Evolutionary conservation across 2,329 filamentous ascomycete species (phyloP).

Genomic region (Xylariaceae sp.): DNA sequence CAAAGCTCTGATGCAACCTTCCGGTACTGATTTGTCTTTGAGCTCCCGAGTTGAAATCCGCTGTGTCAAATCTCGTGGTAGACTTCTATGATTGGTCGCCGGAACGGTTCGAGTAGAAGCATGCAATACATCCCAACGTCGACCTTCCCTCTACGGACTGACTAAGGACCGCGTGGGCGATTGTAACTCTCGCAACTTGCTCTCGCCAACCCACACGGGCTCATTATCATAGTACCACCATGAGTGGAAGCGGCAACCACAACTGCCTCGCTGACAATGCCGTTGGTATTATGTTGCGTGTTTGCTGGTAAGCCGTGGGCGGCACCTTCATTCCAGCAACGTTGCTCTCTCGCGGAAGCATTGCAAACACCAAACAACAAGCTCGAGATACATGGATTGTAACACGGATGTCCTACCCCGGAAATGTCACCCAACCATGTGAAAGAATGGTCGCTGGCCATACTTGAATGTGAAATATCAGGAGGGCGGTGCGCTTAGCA

Average conservation of each 20-base stretch:
- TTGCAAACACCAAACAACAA: no score
- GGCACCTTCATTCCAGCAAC: conserved; percentile 21
- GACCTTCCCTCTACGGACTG: conserved; percentile 28
- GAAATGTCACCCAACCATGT: neutral
- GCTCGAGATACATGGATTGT: conserved; percentile 8
- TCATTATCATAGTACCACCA: conserved; percentile 14
- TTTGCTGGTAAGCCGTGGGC: conserved; percentile 9
- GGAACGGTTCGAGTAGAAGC: neutral
- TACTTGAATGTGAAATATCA: no score
- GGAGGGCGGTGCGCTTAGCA: no score
- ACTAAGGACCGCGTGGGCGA: conserved; percentile 18
- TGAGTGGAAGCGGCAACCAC: neutral
- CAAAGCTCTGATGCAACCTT: no score
- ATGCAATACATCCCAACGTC: conserved; percentile 23
- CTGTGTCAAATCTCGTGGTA: no score
- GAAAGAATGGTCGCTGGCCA: no score
- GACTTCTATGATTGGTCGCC: no score
- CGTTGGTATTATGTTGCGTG: conserved; percentile 5
- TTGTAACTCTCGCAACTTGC: conserved; percentile 11
- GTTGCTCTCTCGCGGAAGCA: conserved; percentile 20
- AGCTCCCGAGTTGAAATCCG: no score
- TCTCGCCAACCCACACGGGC: conserved; percentile 13
- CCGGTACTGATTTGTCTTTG: no score
- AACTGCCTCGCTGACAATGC: conserved; percentile 8
- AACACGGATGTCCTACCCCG: conserved; percentile 10